These are phyloP conservation scores for Cladosporium sp. DNA, from an alignment of 2,329 filamentous ascomycete genomes.

Conservation along the genomic window DNA sequence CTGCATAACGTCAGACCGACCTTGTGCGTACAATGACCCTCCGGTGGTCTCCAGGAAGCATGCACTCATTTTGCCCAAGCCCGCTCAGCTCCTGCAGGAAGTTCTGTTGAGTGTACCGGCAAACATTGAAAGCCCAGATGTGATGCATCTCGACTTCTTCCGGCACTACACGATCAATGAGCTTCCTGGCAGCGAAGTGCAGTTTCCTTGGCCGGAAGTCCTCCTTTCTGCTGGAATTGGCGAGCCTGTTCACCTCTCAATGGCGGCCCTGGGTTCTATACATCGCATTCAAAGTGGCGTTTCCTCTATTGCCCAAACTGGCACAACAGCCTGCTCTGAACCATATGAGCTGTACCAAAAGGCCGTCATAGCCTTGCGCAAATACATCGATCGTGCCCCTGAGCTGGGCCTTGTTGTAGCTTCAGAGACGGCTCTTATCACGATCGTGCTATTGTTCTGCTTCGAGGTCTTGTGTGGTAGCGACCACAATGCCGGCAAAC, in stretches of 20 bases:
- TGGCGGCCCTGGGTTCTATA: background rate
- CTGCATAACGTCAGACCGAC: background rate
- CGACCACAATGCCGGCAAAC: constrained; percentile 12
- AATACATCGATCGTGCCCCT: constrained; percentile 1
- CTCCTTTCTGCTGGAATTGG: background rate
- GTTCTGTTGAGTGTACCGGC: background rate
- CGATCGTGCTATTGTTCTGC: constrained; percentile 15
- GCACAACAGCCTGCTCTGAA: background rate
- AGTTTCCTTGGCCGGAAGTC: background rate
- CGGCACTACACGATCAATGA: background rate
- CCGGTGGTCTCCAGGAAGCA: background rate
- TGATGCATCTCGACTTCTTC: constrained; percentile 7
- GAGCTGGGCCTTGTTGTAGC: background rate
- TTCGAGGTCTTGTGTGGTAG: constrained; percentile 13
- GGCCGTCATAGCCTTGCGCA: background rate
- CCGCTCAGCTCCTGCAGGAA: background rate
- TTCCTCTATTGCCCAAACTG: background rate
- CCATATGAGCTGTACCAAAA: constrained; percentile 1
- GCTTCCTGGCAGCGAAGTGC: constrained; percentile 5
- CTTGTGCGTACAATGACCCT: background rate
- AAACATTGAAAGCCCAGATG: background rate
- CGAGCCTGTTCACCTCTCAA: background rate
- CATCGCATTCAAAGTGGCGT: background rate
- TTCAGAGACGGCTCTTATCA: constrained; percentile 10
- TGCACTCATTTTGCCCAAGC: background rate